Conservation (phyloP, 2,329 filamentous ascomycete species). For the Tolypocladium sp. region DNA sequence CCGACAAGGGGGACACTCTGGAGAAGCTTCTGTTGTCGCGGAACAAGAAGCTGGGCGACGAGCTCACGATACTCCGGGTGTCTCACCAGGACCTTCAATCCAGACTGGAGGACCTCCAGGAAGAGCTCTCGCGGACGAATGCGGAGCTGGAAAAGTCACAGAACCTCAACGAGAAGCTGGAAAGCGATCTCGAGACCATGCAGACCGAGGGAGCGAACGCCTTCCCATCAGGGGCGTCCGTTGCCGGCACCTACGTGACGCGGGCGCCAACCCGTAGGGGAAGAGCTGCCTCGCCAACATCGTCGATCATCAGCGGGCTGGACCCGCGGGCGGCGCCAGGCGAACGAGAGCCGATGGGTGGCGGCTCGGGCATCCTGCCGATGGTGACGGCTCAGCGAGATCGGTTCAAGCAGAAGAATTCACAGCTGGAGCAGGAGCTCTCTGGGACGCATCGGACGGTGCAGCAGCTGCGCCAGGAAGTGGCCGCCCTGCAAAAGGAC, state of each 20-base stretch:
- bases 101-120: conserved; percentile 70
- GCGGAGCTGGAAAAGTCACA: conserved; percentile 79
- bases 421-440: conserved; percentile 81
- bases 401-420: conserved; percentile 93
- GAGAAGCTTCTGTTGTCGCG: conserved; percentile 85
- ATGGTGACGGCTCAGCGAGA: conserved; percentile 98
- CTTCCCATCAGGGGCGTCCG: conserved; percentile 83
- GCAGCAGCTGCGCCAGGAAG: conserved; percentile 80
- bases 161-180: conserved; percentile 77
- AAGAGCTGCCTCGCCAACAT: conserved; percentile 75
- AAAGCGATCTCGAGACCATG: conserved; percentile 81
- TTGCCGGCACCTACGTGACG: conserved; percentile 81
- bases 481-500: conserved; percentile 88
- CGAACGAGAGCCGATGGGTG: conserved; percentile 55
- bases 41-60: conserved; percentile 94
- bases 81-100: conserved; percentile 87
- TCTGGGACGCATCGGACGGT: conserved; percentile 75
- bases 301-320: conserved; percentile 97
- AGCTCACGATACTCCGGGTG: conserved; percentile 84
- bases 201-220: conserved; percentile 77
- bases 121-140: conserved; percentile 74
- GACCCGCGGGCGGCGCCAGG: conserved; percentile 50
- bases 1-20: conserved; percentile 61
- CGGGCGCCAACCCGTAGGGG: conserved; percentile 53
- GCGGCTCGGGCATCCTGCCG: conserved; percentile 81